phyloP scores from a whole-genome alignment of 768 basidiomycete species.

The Lentinula sp. region DNA sequence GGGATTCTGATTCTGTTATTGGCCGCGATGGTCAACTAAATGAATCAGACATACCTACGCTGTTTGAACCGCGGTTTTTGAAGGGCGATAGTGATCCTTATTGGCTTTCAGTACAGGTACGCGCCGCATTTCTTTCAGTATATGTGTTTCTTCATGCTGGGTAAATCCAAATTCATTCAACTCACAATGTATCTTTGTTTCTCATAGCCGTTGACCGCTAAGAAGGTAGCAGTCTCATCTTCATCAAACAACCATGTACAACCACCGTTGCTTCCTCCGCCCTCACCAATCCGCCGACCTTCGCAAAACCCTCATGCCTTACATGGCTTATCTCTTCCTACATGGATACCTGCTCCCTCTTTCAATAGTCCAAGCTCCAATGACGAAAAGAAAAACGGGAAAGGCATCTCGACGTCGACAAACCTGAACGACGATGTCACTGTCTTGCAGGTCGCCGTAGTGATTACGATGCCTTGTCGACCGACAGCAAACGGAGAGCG shows the following conservation, averaged over 20 bases:
- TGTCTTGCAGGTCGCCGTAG: slow-evolving; percentile 31
- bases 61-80: slow-evolving; percentile 11
- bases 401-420: slow-evolving; percentile 12
- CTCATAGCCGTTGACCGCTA: neutral
- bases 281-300: neutral
- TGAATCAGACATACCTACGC: neutral
- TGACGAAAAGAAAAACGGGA: neutral
- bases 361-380: neutral
- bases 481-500: slow-evolving; percentile 7
- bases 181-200: neutral
- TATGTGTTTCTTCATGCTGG: neutral
- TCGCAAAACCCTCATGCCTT: slow-evolving; percentile 7
- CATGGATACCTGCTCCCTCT: neutral
- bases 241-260: neutral
- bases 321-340: slow-evolving; percentile 8
- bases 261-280: neutral
- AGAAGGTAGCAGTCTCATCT: neutral
- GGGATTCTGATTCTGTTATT: neutral
- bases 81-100: slow-evolving; percentile 1
- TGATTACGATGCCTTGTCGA: slow-evolving; percentile 41
- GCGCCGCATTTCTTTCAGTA: neutral
- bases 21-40: neutral
- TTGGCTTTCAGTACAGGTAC: slow-evolving; percentile 16
- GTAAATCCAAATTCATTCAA: neutral
- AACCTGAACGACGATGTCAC: neutral